Evolutionary conservation across 495 filamentous ascomycete genomes (phyloP), one percentile per base, ranked within the genome.

Genomic region (Tuber borchii): DNA sequence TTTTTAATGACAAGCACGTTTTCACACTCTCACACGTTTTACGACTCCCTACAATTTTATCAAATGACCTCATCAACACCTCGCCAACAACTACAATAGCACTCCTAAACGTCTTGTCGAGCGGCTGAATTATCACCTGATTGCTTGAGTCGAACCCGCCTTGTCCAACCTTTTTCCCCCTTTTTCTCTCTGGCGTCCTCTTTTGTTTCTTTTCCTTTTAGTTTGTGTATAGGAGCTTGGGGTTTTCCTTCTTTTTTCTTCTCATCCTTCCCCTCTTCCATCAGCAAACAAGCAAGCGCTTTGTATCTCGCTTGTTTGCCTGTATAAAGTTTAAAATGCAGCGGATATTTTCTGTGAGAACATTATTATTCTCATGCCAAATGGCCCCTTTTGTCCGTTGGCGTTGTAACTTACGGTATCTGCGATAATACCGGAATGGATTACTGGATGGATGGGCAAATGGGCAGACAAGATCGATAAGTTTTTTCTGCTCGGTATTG

Each of bases 271-370:
- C 46, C 51, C 74, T 14, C 8, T 16, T 56, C 56, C 48, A 70
- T 61, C 22, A n/a, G 43, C 16, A 69, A 61, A 71, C 56, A 31
- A 65, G 26, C 51, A 56, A 26, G 22, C 22, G n/a, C 12, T 40
- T 39, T 31, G 72, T 19, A 69, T 73, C 40, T 44, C 48, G 69
- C 48, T 73, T 68, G 45, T 44, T 70, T 42, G 45, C 76, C 74
- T 77, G 77, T 78, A 71, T 68, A 77, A 76, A 76, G 75, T 65
- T 68, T 72, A 14, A 65, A 65, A 31, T 65, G 56, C 56, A 31
- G 56, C 26, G 56, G 56, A 65, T 65, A 65, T 65, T 65, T 65
- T 65, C 26, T 26, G 26, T 31, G 56, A 16, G 56, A 12, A 31
- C 9, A 12, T 31, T 6, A 2, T 17, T 17, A 12, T 31, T 31